Evolutionary conservation across 169 alveolate species (phyloP).

Genomic region (Plasmodium knowlesi): DNA sequence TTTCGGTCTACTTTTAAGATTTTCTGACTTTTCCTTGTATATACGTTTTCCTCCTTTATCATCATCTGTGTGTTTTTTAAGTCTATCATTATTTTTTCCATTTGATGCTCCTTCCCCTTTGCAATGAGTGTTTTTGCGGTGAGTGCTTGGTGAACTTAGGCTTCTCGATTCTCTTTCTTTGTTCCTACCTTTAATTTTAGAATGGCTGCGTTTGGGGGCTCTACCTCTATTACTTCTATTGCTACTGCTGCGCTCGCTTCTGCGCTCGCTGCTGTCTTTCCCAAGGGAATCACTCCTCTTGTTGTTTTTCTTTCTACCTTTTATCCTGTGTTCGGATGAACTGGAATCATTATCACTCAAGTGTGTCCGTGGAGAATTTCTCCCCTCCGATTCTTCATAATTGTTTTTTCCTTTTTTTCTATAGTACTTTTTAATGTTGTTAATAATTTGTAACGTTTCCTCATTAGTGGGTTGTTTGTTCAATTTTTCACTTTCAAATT

Average conservation of each 20-base stretch:
- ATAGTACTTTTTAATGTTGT: conserved; percentile 54
- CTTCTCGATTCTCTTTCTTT: not conserved
- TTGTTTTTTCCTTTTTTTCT: conserved; percentile 11
- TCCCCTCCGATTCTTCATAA: not conserved
- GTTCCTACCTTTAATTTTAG: not conserved
- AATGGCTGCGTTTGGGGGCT: not conserved
- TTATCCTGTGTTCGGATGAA: not conserved
- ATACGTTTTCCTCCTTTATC: not conserved
- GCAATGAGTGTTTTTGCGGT: not conserved
- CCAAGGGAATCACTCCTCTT: not conserved
- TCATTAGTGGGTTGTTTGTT: not conserved
- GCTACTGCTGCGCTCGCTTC: not conserved
- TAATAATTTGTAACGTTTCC: conserved; percentile 42
- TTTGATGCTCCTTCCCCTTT: not conserved
- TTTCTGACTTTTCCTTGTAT: not conserved
- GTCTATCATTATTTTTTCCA: not conserved
- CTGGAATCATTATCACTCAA: not conserved
- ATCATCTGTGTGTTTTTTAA: not conserved
- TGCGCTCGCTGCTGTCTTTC: not conserved
- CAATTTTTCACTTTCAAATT: not conserved
- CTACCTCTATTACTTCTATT: not conserved
- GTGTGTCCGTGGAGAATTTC: not conserved
- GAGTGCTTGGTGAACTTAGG: not conserved
- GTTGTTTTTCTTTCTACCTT: not conserved
- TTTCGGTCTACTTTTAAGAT: not conserved